Evolutionary conservation across 352 stramenopile genomes (phyloP), one percentile per base, ranked within the genome.

Genomic region (Phytophthora lateralis): DNA sequence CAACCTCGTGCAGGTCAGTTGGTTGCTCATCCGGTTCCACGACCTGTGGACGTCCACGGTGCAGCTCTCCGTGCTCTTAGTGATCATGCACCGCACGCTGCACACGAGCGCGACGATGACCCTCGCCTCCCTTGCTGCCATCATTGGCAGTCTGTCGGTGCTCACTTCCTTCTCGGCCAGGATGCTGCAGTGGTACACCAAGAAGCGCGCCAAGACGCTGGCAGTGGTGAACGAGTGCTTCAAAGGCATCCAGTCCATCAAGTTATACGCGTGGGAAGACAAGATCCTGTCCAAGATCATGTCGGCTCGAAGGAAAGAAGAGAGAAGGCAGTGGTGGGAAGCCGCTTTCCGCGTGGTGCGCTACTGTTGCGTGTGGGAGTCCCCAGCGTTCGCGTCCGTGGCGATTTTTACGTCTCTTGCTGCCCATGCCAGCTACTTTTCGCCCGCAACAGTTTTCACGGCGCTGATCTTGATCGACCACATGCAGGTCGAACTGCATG

Each of bases 251-350:
- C 69, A 78, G 34, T 70, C 66, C 2, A 65, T 81, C 34, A 81
- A 81, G 38, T 21, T 81, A 18, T 63, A 81, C 45, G 69, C 73
- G 17, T 81, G 73, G 73, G 73, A 81, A 53, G 55, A 71, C 55
- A 78, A 78, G 42, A 70, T 75, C 11, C 26, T 70, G 32, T 51
- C 63, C 38, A 80, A 78, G 64, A 77, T 80, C 44, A 60, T 77
- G 55, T 63, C 58, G 1, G 56, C 60, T 14, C 55, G 68, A n/a
- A 15, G 54, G 10, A 77, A 75, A 41, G 71, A 80, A 24, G 63
- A 80, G 34, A 51, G 43, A 30, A 43, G 60, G 8, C 71, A 69
- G 46, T 60, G 49, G 53, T 66, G 63, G 56, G 55, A 68, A 26
- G 58, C 53, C 5, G 18, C 55, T 7, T 60, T 73, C 14, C 66